Conservation (phyloP, 2,329 filamentous ascomycete genomes). For the Verticillium dahliae region DNA sequence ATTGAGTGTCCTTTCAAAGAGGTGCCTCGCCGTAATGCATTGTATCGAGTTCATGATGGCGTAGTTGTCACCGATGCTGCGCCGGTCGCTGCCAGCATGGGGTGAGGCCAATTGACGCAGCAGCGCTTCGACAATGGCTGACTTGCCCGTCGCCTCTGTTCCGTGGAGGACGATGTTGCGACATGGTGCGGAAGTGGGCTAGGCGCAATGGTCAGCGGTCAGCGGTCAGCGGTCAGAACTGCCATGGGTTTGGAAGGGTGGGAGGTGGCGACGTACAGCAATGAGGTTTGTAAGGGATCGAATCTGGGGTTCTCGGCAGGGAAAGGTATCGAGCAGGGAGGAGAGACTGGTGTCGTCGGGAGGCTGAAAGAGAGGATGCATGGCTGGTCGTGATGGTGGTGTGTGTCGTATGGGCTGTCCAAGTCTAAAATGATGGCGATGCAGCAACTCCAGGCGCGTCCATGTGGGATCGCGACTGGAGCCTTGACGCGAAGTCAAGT, state of each 20-base stretch:
- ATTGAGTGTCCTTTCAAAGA: conserved; percentile 65
- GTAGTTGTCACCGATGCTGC: conserved; percentile 38
- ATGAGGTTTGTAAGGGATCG: conserved; percentile 50
- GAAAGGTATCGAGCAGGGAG: conserved; percentile 40
- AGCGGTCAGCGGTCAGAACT: conserved; percentile 10
- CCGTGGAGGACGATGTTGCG: conserved; percentile 76
- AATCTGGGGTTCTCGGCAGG: conserved; percentile 53
- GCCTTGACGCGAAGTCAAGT: conserved; percentile 9
- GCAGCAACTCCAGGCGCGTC: background rate
- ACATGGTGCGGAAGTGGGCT: conserved; percentile 63
- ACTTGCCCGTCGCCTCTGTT: conserved; percentile 82
- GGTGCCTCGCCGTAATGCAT: conserved; percentile 71
- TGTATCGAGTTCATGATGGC: conserved; percentile 64
- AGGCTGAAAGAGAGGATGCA: conserved; percentile 39
- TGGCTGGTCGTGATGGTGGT: conserved; percentile 8
- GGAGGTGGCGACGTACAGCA: conserved; percentile 28
- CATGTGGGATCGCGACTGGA: background rate
- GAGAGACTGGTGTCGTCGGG: conserved; percentile 45
- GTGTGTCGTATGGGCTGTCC: background rate
- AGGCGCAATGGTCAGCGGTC: background rate
- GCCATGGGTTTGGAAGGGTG: background rate
- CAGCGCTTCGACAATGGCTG: conserved; percentile 57
- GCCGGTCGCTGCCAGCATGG: conserved; percentile 37
- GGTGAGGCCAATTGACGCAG: conserved; percentile 44
- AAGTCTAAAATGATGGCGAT: background rate